A percentile compares a stretch with the other conserved stretches of the same genome.
These are phyloP conservation scores for Heliamphora pulchella DNA, from an alignment of 179 eudicot species.

Conservation along the genomic window DNA sequence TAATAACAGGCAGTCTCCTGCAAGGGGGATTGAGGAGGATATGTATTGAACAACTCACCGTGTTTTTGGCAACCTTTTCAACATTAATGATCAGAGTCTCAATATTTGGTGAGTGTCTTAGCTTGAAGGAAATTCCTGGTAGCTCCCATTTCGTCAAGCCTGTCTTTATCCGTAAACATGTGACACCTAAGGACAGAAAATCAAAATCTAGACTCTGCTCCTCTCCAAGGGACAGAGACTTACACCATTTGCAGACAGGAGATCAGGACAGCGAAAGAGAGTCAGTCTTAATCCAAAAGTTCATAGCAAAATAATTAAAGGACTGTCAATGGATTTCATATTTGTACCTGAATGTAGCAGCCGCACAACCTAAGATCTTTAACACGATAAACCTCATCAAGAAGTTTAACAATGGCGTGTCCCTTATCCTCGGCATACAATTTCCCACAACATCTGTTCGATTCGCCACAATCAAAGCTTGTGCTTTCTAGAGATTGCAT, in stretches of 20 bases:
- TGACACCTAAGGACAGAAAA: neutral
- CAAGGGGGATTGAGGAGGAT: too few relatives aligned
- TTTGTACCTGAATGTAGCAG: slow-evolving; percentile 7
- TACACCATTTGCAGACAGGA: neutral
- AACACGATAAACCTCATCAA: neutral
- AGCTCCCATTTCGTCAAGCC: slow-evolving; percentile 1
- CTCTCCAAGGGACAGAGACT: neutral
- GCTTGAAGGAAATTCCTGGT: slow-evolving; percentile 8
- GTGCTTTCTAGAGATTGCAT: slow-evolving; percentile 10
- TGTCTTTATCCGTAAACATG: slow-evolving; percentile 1
- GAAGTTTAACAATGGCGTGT: too few relatives aligned
- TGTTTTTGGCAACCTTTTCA: neutral
- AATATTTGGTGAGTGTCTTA: slow-evolving; percentile 7
- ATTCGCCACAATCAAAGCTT: neutral
- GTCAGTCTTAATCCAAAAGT: neutral
- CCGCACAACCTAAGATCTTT: neutral
- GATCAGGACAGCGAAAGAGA: too few relatives aligned
- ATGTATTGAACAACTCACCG: neutral
- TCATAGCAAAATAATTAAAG: neutral
- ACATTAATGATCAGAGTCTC: neutral
- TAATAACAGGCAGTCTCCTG: too few relatives aligned
- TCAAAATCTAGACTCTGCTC: neutral
- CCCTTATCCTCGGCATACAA: neutral
- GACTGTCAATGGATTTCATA: neutral
- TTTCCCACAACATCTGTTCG: too few relatives aligned